Base-by-base conservation (phyloP, 148 eudicot genomes). In the Amaranthus palmeri region DNA sequence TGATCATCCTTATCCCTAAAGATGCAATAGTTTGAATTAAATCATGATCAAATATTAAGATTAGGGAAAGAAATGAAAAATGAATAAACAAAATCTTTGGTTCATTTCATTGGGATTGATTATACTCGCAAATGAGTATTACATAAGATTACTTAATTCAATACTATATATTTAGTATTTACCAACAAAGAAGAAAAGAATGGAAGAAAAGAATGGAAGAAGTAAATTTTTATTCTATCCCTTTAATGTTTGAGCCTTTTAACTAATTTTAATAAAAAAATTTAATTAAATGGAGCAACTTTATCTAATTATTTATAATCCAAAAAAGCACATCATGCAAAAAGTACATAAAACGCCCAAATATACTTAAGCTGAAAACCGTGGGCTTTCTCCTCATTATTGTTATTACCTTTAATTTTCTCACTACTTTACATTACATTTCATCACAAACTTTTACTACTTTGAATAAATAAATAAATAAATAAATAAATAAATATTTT, bases 241-340 rank as follows among this genome's bases (percentile, higher is more conserved):
- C n/a, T n/a, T n/a, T n/a, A n/a, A n/a, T n/a, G 0, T 25, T n/a
- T n/a, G n/a, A n/a, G n/a, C n/a, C n/a, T n/a, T n/a, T n/a, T n/a
- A n/a, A n/a, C n/a, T n/a, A n/a, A n/a, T n/a, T n/a, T n/a, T n/a
- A n/a, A n/a, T n/a, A n/a, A n/a, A n/a, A 25, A 25, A 25, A 25
- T 25, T 25, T 0, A 25, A 25, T 25, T 25, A 25, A 25, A 25
- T 25, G 36, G 0, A 25, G 36, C 36, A 25, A 25, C 36, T 25
- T 25, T 25, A 25, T 25, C 36, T 25, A 25, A 2, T 2, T 25
- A 25, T 25, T 25, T 25, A 25, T 25, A 25, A 25, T 25, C 36
- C 36, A 61, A 71, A 63, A 77, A 72, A 87, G 90, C 90, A 76
- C 93, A 59, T 85, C 93, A 83, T 88, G 88, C 83, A 72, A 75